phyloP scores from a whole-genome alignment of 2,329 filamentous ascomycete genomes.

The Penicillium palitans region DNA sequence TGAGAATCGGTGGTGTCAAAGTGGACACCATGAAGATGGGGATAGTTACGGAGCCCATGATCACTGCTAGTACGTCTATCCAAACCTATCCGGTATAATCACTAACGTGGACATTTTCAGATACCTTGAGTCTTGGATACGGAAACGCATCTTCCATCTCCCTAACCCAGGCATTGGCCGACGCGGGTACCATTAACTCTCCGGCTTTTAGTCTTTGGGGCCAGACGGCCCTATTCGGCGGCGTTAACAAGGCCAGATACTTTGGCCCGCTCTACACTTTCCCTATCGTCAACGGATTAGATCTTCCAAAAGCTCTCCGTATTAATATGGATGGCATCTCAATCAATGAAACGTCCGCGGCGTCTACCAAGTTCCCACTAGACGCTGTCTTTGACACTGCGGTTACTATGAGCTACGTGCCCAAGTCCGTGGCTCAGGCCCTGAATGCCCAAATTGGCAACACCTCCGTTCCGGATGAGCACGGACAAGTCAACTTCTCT shows the following conservation, averaged over 20 bases:
- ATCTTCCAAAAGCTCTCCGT: background rate
- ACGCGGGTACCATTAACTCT: background rate
- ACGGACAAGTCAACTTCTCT: background rate
- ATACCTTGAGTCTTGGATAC: background rate
- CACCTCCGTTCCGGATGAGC: background rate
- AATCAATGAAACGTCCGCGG: background rate
- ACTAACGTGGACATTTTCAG: background rate
- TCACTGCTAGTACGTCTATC: background rate
- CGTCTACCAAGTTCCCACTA: background rate
- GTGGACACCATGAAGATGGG: background rate
- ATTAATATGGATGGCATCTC: background rate
- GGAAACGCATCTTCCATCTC: background rate
- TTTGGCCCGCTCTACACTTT: conserved; percentile 5
- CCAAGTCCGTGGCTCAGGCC: background rate
- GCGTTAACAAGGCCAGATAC: conserved; percentile 13
- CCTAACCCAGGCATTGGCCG: background rate
- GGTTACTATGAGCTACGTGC: background rate
- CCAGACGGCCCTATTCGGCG: conserved; percentile 9
- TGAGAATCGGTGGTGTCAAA: background rate
- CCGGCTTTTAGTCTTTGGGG: background rate
- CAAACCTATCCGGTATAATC: background rate
- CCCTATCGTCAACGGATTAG: conserved; percentile 3
- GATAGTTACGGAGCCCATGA: no score
- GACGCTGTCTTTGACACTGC: background rate
- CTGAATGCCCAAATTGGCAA: background rate